Conservation (phyloP, 768 basidiomycete species). For the Lentinula lateritia region DNA sequence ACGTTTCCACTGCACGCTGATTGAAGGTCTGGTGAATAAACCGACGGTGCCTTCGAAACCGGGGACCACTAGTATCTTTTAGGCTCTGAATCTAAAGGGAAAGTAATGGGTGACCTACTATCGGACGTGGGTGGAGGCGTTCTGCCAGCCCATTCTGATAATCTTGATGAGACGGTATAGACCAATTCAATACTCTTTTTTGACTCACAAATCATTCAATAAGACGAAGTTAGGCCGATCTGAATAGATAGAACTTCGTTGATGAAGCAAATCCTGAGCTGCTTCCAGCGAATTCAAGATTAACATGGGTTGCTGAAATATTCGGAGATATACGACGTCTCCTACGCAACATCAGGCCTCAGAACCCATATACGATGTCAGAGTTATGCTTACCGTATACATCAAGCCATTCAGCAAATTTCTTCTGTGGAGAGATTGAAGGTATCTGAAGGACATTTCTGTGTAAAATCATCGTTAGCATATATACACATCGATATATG, state of each 20-base stretch:
- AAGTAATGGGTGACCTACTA: constrained; percentile 28
- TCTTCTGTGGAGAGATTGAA: not conserved
- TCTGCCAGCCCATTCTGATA: constrained; percentile 43
- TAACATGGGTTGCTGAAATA: constrained; percentile 42
- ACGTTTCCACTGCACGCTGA: constrained; percentile 30
- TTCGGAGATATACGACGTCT: constrained; percentile 33
- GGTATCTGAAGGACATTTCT: constrained; percentile 6
- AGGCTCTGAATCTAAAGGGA: not conserved
- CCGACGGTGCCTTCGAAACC: constrained; percentile 46
- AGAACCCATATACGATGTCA: no score
- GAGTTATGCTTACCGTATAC: not conserved
- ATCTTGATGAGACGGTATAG: not conserved
- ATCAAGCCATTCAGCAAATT: not conserved
- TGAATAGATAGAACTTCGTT: constrained; percentile 49
- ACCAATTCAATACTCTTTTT: not conserved
- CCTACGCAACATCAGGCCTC: constrained; percentile 20
- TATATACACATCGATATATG: no score
- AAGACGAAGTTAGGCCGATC: constrained; percentile 45
- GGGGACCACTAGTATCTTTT: constrained; percentile 31
- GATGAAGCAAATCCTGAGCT: constrained; percentile 45
- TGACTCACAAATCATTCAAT: constrained; percentile 39
- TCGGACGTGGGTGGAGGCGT: constrained; percentile 40
- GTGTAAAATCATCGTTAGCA: not conserved
- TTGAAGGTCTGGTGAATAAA: constrained; percentile 47
- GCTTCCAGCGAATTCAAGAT: constrained; percentile 43